Evolutionary conservation across 2,329 filamentous ascomycete species (phyloP), one percentile per base, ranked within the genome.

Genomic region (Fusarium vanettenii): DNA sequence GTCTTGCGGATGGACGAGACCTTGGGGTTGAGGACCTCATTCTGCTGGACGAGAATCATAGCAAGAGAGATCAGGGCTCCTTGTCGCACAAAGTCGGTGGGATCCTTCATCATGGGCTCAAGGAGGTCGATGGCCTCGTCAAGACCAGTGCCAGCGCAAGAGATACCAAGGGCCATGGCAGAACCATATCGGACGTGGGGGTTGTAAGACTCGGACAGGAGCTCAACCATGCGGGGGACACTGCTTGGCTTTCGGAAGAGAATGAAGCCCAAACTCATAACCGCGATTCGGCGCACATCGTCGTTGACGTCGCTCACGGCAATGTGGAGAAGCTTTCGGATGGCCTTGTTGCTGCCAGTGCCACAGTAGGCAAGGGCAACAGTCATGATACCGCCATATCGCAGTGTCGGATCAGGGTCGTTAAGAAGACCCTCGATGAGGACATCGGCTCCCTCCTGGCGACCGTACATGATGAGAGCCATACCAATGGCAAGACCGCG

Each of bases 31-130:
- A 98, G 97, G 31, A 93, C 93, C 85, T 99, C 97, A 80, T 98
- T 99, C 83, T 98, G 97, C 85, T 99, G 97, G n/a, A 98, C 94
- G 89, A 99, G 92, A 79, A 99, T 98, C 97, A 99, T 99, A 70
- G 97, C 91, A 67, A 98, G 89, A 4, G 97, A 91, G 78, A 99
- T 98, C 73, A 98, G 88, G 45, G 97, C 96, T 81, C 97, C 97
- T 84, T 99, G 97, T 77, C 97, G 93, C 62, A 99, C 97, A 82
- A 99, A 99, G 86, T 99, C 97, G 68, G 95, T 97, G 9, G 97
- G 97, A 79, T 99, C 97, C 88, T 98, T 99, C 87, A 98, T 95
- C 97, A 99, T 99, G 20, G 97, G 97, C 86, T 99, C 97, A 6
- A 99, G 89, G 20, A 99, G 89, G 80, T 99, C 97, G 72, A 98